These are phyloP conservation scores for Plasmodium gaboni DNA, from an alignment of 169 alveolate species.

Conservation along the genomic window DNA sequence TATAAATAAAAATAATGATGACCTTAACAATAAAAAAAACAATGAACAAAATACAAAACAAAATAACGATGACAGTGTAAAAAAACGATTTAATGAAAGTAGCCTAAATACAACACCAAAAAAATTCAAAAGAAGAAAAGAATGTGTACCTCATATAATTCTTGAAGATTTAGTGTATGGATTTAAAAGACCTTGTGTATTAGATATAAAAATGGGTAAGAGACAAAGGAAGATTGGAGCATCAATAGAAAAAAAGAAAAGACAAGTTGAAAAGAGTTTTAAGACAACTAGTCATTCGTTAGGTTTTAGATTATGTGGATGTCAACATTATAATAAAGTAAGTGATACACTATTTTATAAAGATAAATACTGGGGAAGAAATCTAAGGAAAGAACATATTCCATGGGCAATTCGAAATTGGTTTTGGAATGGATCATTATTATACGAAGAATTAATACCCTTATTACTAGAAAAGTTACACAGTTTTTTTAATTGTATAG, in stretches of 20 bases:
- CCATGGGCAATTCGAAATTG: constrained; percentile 82
- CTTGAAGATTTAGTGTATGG: constrained; percentile 81
- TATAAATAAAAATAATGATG: background rate
- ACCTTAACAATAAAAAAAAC: background rate
- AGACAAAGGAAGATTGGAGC: constrained; percentile 82
- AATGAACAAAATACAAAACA: background rate
- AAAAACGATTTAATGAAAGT: background rate
- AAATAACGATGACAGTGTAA: background rate
- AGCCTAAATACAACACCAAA: background rate
- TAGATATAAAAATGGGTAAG: constrained; percentile 84
- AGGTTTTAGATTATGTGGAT: constrained; percentile 85
- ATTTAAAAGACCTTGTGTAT: constrained; percentile 80
- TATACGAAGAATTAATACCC: constrained; percentile 78
- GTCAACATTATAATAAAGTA: constrained; percentile 79
- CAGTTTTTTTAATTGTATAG: constrained; percentile 75
- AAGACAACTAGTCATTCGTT: constrained; percentile 82
- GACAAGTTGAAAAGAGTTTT: constrained; percentile 81
- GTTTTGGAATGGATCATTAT: constrained; percentile 81
- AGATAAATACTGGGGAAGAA: constrained; percentile 85
- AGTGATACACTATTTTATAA: constrained; percentile 79
- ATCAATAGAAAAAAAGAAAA: constrained; percentile 78
- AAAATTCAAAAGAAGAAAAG: constrained; percentile 27
- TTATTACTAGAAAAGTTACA: constrained; percentile 77
- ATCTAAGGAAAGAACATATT: constrained; percentile 79
- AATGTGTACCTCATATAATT: constrained; percentile 78